phyloP scores from a whole-genome alignment of 1,284 basidiomycete species.

The Exobasidium cylindrosporum region DNA sequence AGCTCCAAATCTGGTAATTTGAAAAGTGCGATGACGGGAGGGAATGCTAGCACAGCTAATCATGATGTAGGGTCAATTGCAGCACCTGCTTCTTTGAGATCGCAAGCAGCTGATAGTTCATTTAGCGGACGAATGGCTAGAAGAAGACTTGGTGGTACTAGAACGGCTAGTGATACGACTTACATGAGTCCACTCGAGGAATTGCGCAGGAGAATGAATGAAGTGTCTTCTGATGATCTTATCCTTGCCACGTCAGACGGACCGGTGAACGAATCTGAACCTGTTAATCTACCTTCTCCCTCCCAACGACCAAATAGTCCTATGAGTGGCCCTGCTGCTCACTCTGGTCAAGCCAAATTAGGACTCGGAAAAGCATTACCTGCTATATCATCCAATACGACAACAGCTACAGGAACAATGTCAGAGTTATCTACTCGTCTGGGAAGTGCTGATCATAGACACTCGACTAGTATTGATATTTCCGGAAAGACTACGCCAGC shows the following conservation, averaged over 20 bases:
- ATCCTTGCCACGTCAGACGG: background rate
- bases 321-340: slow-evolving; percentile 1
- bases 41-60: background rate
- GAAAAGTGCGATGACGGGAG: background rate
- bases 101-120: slow-evolving; percentile 30
- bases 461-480: slow-evolving; percentile 13
- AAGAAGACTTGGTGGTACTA: slow-evolving; percentile 31
- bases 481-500: slow-evolving; percentile 26
- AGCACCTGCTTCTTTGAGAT: slow-evolving; percentile 25
- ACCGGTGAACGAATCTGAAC: background rate
- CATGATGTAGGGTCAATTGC: background rate
- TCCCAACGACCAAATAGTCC: slow-evolving; percentile 3
- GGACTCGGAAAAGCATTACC: slow-evolving; percentile 35
- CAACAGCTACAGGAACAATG: slow-evolving; percentile 38
- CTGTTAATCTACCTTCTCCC: background rate
- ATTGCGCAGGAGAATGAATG: slow-evolving; percentile 27
- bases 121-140: slow-evolving; percentile 36
- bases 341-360: slow-evolving; percentile 26
- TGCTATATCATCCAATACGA: slow-evolving; percentile 28
- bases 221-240: background rate
- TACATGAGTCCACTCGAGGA: slow-evolving; percentile 32
- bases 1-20: slow-evolving; percentile 56
- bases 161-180: slow-evolving; percentile 30
- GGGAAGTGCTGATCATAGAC: slow-evolving; percentile 19
- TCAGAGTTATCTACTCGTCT: slow-evolving; percentile 29